Base-by-base conservation (phyloP, 164 flowering plant genomes). In the Stephania yunnanensis region DNA sequence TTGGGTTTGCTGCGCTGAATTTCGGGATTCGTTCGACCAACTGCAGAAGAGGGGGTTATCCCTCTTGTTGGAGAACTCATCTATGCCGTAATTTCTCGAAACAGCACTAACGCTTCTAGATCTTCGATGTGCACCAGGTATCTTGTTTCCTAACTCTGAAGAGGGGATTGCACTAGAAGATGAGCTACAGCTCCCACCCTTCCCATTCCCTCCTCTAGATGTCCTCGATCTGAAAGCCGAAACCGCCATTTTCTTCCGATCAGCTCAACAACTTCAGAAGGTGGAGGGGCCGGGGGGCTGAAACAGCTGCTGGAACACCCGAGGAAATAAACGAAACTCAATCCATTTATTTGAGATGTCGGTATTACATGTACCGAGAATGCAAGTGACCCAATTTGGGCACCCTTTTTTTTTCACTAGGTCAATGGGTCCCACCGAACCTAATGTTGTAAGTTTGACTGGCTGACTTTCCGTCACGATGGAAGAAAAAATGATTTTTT, bases 31-130 rank as follows among this genome's bases (percentile, higher is more conserved):
- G 3, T 52, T 20, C 46, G 61, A 72, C 25, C 25, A 6, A 78
- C 71, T 52, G 68, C 81, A 83, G 78, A 89, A 92, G 11, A 92
- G 86, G 13, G 97, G 97, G 73, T 92, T 92, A 76, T 90, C 97
- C 55, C 87, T 80, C 70, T 83, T 89, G 72, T 86, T 87, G 65
- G 75, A 72, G 75, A 87, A 89, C 19, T 87, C 90, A 13, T 71
- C 71, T 5, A n/a, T 44, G 15, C 12, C 17, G 11, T 50, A 67
- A 61, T 65, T 73, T 58, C 92, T 80, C 6, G 90, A 82, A 15
- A 79, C 71, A 20, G 92, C 88, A 61, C 88, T 87, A 5, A 90
- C 92, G 68, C 97, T 92, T 76, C 89, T 83, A 3, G 94, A 92
- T 73, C 97, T 80, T 53, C 87, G 77, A 10, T 42, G 77, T 1